Base-by-base conservation (phyloP, 1,139 yeast genomes). In the Candida tropicalis region DNA sequence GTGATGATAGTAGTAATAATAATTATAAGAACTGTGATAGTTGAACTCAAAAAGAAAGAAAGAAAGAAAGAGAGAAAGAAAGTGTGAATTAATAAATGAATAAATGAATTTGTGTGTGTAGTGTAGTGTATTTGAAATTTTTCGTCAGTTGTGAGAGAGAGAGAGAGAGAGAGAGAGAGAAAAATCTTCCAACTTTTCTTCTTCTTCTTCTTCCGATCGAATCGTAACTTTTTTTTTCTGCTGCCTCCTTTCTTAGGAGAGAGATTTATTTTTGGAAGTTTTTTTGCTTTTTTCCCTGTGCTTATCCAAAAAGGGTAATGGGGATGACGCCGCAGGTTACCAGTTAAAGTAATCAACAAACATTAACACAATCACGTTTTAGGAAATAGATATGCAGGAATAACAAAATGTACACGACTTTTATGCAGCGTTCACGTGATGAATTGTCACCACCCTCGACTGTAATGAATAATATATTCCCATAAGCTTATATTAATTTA, bases 21-120 rank as follows among this genome's bases (percentile, higher is more conserved):
- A n/a, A n/a, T n/a, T 10, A 25, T 6, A 20, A 6, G 23, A 20
- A 26, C 36, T 29, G 22, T 12, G 22, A 13, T 16, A 27, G 17
- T 26, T 28, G 33, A 31, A 20, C n/a, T 22, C 20, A 9, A 25
- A 17, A 18, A 28, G 25, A 16, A 37, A 36, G 24, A 12, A 23
- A 11, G 18, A 17, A 16, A 35, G 26, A 27, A 31, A 41, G 26
- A 25, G 17, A 22, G 16, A 41, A 33, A 39, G 28, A 15, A 20
- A 34, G n/a, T n/a, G n/a, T n/a, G n/a, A n/a, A n/a, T n/a, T n/a
- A 20, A 31, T 16, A 31, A 11, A 15, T 4, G 13, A 25, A 20
- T 9, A 18, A 22, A 2, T 18, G 23, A 6, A 3, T 20, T 6
- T 2, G 23, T 20, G 23, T 20, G 23, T 20, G 23, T n/a, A n/a